These are phyloP conservation scores for Monosporascus sp. DNA, from an alignment of 2,329 filamentous ascomycete genomes.

Conservation along the genomic window DNA sequence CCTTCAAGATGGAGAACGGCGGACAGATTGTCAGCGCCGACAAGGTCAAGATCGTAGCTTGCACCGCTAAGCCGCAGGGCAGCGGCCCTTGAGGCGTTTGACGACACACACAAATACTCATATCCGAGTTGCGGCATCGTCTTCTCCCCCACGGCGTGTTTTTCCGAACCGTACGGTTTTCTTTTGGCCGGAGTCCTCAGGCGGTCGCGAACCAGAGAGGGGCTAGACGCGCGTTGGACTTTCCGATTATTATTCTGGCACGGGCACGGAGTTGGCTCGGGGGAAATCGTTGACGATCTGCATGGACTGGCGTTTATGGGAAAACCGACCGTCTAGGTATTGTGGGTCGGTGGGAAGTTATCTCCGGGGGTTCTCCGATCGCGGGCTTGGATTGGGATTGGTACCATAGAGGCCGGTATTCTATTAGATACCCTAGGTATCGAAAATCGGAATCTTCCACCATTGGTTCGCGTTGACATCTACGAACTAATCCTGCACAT, in stretches of 20 bases:
- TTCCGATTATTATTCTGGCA: not conserved
- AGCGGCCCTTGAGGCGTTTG: constrained; percentile 8
- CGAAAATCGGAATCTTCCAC: not conserved
- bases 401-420: not conserved
- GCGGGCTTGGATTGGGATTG: not conserved
- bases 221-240: not conserved
- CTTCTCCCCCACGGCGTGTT: not conserved
- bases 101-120: not conserved
- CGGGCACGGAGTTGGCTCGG: not conserved
- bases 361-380: not conserved
- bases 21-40: constrained; percentile 72
- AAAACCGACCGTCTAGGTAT: not conserved
- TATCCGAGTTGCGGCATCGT: too few relatives aligned
- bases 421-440: not conserved
- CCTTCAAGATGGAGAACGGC: constrained; percentile 91
- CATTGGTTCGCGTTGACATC: too few relatives aligned
- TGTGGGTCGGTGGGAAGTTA: not conserved
- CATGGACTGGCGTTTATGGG: not conserved
- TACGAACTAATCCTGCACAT: too few relatives aligned
- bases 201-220: too few relatives aligned
- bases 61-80: constrained; percentile 68
- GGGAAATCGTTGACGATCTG: not conserved
- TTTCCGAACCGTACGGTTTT: not conserved
- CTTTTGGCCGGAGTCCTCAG: not conserved
- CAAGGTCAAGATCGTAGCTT: constrained; percentile 97